Conservation (phyloP, 1,139 yeast species). For the Saccharomyces uvarum region DNA sequence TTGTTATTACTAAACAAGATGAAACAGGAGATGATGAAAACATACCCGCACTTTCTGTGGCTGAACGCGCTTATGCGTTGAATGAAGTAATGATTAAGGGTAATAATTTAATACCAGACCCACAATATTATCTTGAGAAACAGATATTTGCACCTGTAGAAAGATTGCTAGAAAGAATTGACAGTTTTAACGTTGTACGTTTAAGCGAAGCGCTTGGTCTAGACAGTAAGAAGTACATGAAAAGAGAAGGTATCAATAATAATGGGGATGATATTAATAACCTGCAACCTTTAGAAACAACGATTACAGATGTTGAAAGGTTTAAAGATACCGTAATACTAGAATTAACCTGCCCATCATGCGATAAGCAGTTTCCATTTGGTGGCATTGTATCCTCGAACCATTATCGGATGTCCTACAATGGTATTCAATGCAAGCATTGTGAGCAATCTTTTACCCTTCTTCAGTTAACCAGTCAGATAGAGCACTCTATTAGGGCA, state of each 20-base stretch:
- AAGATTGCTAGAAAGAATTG: slow-evolving; percentile 76
- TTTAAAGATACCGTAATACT: slow-evolving; percentile 59
- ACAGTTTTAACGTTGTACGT: slow-evolving; percentile 76
- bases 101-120: slow-evolving; percentile 57
- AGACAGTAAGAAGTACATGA: slow-evolving; percentile 57
- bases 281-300: slow-evolving; percentile 71
- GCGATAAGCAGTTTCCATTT: slow-evolving; percentile 55
- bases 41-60: slow-evolving; percentile 27
- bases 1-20: slow-evolving; percentile 51
- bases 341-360: slow-evolving; percentile 49
- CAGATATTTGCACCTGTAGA: slow-evolving; percentile 90
- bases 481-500: slow-evolving; percentile 61
- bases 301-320: slow-evolving; percentile 73
- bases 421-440: slow-evolving; percentile 63
- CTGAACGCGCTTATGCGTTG: slow-evolving; percentile 74
- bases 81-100: slow-evolving; percentile 56
- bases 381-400: slow-evolving; percentile 66
- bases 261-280: slow-evolving; percentile 38
- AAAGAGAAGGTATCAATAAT: slow-evolving; percentile 39
- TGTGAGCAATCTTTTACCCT: slow-evolving; percentile 50
- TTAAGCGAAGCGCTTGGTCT: slow-evolving; percentile 73
- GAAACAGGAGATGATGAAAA: slow-evolving; percentile 20
- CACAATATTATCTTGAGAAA: slow-evolving; percentile 71
- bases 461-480: slow-evolving; percentile 56
- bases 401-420: slow-evolving; percentile 51